Percentiles rank a stretch among this genome's conserved stretches.
Evolutionary conservation across 1,284 basidiomycete genomes (phyloP).

Genomic region (Pterula multifida): DNA sequence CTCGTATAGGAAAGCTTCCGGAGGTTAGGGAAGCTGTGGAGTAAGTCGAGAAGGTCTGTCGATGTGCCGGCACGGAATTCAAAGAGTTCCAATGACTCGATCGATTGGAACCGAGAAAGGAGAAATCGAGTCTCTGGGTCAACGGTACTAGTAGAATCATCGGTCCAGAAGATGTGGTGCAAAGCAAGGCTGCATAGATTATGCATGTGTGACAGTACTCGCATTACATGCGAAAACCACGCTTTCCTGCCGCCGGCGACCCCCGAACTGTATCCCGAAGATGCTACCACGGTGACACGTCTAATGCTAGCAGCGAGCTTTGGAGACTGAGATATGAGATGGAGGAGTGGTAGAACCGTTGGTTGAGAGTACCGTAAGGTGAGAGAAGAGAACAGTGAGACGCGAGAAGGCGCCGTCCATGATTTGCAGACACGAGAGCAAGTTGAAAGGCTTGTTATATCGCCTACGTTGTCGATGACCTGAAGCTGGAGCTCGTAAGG

Average conservation of each 20-base stretch:
- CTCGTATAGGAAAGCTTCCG: background rate
- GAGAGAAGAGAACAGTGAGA: background rate
- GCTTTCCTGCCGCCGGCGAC: background rate
- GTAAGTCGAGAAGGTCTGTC: background rate
- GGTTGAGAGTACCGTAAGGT: background rate
- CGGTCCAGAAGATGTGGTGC: background rate
- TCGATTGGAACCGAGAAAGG: background rate
- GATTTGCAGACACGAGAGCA: background rate
- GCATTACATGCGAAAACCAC: background rate
- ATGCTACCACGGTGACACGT: background rate
- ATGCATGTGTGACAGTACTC: background rate
- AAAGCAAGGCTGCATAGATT: background rate
- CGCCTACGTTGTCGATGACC: background rate
- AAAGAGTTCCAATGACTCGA: background rate
- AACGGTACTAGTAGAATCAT: background rate
- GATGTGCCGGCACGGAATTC: background rate
- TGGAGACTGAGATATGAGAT: background rate
- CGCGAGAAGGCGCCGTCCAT: background rate
- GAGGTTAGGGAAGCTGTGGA: background rate
- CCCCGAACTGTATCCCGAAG: background rate
- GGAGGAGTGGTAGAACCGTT: background rate
- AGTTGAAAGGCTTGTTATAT: background rate
- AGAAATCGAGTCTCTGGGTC: too few species aligned
- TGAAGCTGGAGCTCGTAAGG: background rate
- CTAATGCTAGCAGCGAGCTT: background rate